Conservation (phyloP, 495 filamentous ascomycete genomes). For the Xylaria nigripes region DNA sequence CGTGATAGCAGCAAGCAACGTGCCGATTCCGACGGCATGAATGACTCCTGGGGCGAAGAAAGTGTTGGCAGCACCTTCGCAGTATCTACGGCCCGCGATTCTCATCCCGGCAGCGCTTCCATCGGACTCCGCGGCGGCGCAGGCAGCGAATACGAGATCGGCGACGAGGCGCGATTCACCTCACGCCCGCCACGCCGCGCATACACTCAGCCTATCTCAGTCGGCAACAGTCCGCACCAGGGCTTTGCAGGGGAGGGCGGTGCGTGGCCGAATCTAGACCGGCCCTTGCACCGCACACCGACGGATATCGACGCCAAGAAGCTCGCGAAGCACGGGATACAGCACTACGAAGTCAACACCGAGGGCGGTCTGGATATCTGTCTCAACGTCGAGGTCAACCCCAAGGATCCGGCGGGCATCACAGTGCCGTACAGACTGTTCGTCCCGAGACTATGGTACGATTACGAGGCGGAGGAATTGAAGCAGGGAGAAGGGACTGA, state of each 20-base stretch:
- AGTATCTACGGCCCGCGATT: constrained; percentile 11
- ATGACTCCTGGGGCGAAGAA: constrained; percentile 40
- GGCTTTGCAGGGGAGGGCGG: not conserved
- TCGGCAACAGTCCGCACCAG: constrained; percentile 4
- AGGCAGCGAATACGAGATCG: constrained; percentile 29
- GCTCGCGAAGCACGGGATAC: constrained; percentile 27
- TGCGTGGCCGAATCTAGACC: constrained; percentile 11
- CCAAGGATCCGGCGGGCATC: constrained; percentile 76
- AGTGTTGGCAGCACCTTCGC: constrained; percentile 27
- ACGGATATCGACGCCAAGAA: constrained; percentile 60
- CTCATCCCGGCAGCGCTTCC: not conserved
- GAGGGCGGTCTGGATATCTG: constrained; percentile 74
- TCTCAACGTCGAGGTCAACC: constrained; percentile 78
- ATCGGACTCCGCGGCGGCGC: constrained; percentile 31
- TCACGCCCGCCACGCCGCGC: constrained; percentile 26
- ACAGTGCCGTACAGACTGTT: constrained; percentile 81
- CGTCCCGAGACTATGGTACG: constrained; percentile 64
- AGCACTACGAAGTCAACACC: constrained; percentile 48
- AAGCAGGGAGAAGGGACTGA: not conserved
- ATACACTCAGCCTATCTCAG: constrained; percentile 18
- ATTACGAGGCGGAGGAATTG: constrained; percentile 31
- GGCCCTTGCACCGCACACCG: constrained; percentile 62
- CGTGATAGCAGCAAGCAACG: constrained; percentile 42
- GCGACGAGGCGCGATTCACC: constrained; percentile 39
- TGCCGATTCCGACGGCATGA: constrained; percentile 42